Evolutionary conservation across 2,329 filamentous ascomycete genomes (phyloP), one percentile per base, ranked within the genome.

Genomic region (Teratosphaeria destructans): DNA sequence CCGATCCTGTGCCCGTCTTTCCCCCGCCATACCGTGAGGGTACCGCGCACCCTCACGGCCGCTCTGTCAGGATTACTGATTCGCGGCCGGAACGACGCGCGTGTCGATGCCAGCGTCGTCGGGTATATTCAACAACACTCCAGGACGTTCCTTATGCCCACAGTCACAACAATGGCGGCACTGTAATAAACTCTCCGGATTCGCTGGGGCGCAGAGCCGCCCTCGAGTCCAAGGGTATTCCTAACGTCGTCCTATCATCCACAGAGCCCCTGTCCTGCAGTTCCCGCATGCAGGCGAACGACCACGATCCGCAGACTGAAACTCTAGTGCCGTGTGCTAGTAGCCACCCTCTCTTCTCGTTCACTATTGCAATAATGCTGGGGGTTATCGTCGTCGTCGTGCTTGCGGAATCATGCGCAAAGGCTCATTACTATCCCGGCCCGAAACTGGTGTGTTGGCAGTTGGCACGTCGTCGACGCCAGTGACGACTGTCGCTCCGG

Each of bases 1-100:
- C 58, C 65, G 65, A 60, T 64, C 65, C 47, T 63, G 61, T 63
- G 66, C 62, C 58, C 66, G 57, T 54, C 69, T 65, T 58, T 66
- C 67, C 56, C 43, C 43, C 19, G 43, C 43, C 43, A 49, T 49
- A 49, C 43, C 43, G 43, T 49, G 43, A 49, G 43, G 43, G 43
- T 49, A 49, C 43, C 43, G 43, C 43, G 43, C 43, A 49, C 43
- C 43, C 43, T 49, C 43, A 49, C 43, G 43, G 43, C 43, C 19
- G n/a, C 43, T 49, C 43, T 23, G 19, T 49, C 43, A 49, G 43
- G n/a, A n/a, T n/a, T 49, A n/a, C n/a, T 49, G 16, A 19, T 23
- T 23, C 19, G n/a, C 43, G 43, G 43, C 19, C 43, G 16, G 19
- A n/a, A 49, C 26, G 19, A 23, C 19, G 43, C 43, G 43, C 43